These are phyloP conservation scores for Jamesozyma lodderae DNA, from an alignment of 805 yeast genomes.

Conservation along the genomic window DNA sequence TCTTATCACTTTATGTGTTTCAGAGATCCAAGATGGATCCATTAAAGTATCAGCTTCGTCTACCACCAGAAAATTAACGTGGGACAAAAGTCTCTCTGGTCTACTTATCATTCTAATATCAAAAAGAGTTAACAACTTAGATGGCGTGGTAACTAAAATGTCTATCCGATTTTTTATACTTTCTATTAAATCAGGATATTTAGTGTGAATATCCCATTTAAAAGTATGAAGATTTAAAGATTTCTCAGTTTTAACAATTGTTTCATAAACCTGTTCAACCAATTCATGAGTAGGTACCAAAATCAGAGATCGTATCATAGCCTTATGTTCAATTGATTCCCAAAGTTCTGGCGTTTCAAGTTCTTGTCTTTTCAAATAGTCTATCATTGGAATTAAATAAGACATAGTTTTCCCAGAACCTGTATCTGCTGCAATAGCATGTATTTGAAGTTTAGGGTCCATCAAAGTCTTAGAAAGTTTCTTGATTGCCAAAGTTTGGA, in stretches of 20 bases:
- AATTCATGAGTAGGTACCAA: constrained; percentile 85
- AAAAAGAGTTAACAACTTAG: constrained; percentile 42
- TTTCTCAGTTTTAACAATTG: constrained; percentile 29
- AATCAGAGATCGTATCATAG: constrained; percentile 60
- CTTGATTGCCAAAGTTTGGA: constrained; percentile 67
- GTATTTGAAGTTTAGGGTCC: constrained; percentile 43
- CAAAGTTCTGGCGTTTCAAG: constrained; percentile 31
- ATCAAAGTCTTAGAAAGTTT: constrained; percentile 26
- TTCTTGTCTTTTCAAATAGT: constrained; percentile 56
- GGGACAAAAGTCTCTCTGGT: constrained; percentile 33
- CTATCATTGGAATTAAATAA: constrained; percentile 67
- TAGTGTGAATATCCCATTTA: constrained; percentile 56
- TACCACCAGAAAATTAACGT: constrained; percentile 56
- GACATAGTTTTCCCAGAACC: constrained; percentile 97
- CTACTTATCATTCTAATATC: constrained; percentile 30
- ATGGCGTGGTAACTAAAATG: constrained; percentile 79
- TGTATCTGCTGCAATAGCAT: constrained; percentile 88
- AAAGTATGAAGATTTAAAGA: constrained; percentile 37
- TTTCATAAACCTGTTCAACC: constrained; percentile 63
- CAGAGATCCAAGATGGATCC: constrained; percentile 68
- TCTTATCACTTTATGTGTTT: constrained; percentile 49
- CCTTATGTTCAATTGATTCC: constrained; percentile 28
- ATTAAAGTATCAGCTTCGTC: constrained; percentile 93
- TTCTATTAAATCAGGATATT: constrained; percentile 44
- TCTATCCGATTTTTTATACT: constrained; percentile 52